A percentile compares a stretch with the other conserved stretches of the same genome.
Conservation (phyloP, 768 basidiomycete genomes). For the Termitomyces sp. region DNA sequence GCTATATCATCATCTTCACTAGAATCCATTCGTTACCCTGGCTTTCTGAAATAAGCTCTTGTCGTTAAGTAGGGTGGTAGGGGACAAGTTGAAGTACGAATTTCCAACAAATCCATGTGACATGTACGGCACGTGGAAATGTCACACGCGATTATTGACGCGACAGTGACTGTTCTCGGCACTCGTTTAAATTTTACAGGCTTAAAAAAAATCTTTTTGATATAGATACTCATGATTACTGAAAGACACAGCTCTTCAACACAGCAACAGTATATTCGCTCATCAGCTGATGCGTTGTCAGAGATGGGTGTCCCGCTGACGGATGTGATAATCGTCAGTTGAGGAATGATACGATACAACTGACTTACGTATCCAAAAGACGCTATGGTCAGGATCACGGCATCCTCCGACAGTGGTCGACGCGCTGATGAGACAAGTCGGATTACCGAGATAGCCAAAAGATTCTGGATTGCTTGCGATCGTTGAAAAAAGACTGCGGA, state of each 20-base stretch:
- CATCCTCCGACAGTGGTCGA: slow-evolving; percentile 31
- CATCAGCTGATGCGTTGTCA: slow-evolving; percentile 26
- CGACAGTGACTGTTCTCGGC: neutral
- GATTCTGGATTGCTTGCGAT: slow-evolving; percentile 22
- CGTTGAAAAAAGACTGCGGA: slow-evolving; percentile 22
- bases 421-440: slow-evolving; percentile 31
- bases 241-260: slow-evolving; percentile 13
- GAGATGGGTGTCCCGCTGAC: slow-evolving; percentile 30
- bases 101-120: neutral
- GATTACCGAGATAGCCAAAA: slow-evolving; percentile 28
- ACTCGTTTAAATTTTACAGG: neutral
- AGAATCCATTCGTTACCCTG: slow-evolving; percentile 8
- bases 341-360: neutral
- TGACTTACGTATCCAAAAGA: slow-evolving; percentile 16
- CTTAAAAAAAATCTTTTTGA: no score
- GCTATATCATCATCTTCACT: slow-evolving; percentile 31
- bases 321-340: neutral
- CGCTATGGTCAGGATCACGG: slow-evolving; percentile 27
- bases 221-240: neutral
- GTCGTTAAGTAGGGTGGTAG: neutral
- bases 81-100: no score
- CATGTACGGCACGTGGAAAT: slow-evolving; percentile 3
- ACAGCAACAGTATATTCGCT: slow-evolving; percentile 26
- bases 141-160: slow-evolving; percentile 2
- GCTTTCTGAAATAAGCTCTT: neutral